Evolutionary conservation across 140 eudicot genomes (phyloP).

Genomic region (Oenanthe javanica): DNA sequence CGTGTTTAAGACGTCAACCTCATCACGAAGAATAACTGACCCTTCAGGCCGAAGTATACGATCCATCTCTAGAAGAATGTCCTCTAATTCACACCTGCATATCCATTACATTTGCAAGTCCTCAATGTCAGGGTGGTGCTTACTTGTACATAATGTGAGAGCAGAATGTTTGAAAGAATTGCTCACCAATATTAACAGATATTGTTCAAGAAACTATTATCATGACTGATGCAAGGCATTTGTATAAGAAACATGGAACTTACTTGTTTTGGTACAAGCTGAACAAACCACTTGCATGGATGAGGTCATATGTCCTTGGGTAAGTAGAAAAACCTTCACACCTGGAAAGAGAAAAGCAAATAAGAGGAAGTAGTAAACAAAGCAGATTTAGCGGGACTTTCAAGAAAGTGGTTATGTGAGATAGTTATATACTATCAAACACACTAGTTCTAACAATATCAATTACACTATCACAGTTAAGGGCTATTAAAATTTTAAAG

Average conservation of each 20-base stretch:
- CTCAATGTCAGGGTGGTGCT: neutral
- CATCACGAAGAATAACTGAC: conserved; percentile 61
- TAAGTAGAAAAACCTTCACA: conserved; percentile 98
- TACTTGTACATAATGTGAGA: neutral
- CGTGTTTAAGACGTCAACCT: conserved; percentile 63
- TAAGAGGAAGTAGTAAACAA: neutral
- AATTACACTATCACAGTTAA: neutral
- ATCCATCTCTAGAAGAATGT: conserved; percentile 88
- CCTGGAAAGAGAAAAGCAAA: conserved; percentile 31
- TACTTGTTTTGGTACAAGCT: conserved; percentile 82
- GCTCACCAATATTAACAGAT: neutral
- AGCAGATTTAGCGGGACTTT: neutral
- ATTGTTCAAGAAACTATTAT: neutral
- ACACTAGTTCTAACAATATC: neutral
- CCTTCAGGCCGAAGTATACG: conserved; percentile 92
- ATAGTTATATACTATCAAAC: neutral
- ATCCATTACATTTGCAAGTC: conserved; percentile 3
- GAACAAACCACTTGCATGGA: conserved; percentile 81
- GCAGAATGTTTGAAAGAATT: neutral
- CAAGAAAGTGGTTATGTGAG: neutral
- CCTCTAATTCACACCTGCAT: conserved; percentile 73
- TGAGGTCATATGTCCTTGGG: conserved; percentile 90
- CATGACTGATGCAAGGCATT: neutral
- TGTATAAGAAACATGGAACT: conserved; percentile 21
- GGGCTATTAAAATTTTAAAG: neutral